Evolutionary conservation across 352 stramenopile genomes (phyloP), one percentile per base, ranked within the genome.

Genomic region (Phytophthora fragariae): DNA sequence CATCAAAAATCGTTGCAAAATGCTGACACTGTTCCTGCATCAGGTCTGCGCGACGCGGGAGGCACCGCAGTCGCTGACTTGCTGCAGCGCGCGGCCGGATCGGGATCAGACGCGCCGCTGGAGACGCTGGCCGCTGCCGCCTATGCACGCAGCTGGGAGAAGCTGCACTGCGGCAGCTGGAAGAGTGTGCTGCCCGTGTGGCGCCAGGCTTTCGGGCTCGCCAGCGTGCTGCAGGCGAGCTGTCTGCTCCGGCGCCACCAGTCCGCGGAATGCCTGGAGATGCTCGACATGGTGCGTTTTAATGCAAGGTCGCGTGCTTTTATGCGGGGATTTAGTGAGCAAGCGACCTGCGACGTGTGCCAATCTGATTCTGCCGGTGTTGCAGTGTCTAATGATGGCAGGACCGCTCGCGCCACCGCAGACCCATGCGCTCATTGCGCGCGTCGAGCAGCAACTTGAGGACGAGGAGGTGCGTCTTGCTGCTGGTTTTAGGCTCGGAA

Each of bases 301-400:
- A 64, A 19, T 11, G 19, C 24, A 35, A 41, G 31, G 3, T 47
- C 24, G 12, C 49, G 56, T 64, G 57, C 37, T 66, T 66, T 57
- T 66, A 66, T 66, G 39, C 39, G 21, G 12, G 10, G n/a, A 44
- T 62, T 58, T 68, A 68, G 49, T 52, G 53, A 62, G 41, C 14
- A 62, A 61, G 21, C 49, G 17, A 61, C 53, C 57, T 62, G 57
- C n/a, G 57, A 62, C 57, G 57, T 62, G 57, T 62, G 57, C 54
- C 9, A 49, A 37, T 53, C 57, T 62, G 57, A 5, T 49, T 49
- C 46, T 52, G 31, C 29, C 35, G 35, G 3, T 41, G 11, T 41
- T 75, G n/a, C 33, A 88, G 80, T 88, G 83, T 54, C 60, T 95
- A 11, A 92, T 95, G 82, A 93, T 95, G 88, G 82, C 85, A 17